A percentile compares a stretch with the other conserved stretches of the same genome.
phyloP scores from a whole-genome alignment of 805 yeast species.

The Ogataea zsoltii region DNA sequence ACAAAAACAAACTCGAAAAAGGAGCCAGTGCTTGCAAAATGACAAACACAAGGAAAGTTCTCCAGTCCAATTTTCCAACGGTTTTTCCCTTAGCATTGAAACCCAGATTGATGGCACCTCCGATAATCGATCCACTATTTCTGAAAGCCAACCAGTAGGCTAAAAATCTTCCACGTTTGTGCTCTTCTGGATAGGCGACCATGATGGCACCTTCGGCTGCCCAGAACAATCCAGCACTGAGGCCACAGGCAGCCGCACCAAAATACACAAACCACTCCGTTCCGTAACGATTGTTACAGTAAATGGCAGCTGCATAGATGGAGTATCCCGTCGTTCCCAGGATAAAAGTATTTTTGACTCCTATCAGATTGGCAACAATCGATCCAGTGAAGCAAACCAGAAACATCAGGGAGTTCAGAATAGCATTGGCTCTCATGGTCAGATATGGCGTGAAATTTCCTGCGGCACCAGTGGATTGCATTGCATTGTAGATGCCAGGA shows the following conservation, averaged over 20 bases:
- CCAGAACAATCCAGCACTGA: slow-evolving; percentile 29
- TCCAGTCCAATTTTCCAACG: slow-evolving; percentile 24
- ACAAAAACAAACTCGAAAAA: slow-evolving; percentile 19
- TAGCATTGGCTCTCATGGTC: neutral
- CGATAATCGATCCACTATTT: slow-evolving; percentile 28
- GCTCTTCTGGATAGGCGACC: slow-evolving; percentile 23
- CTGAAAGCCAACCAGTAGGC: slow-evolving; percentile 29
- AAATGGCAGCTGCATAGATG: slow-evolving; percentile 28
- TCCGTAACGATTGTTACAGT: slow-evolving; percentile 28
- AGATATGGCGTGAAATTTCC: slow-evolving; percentile 5
- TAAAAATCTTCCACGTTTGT: slow-evolving; percentile 26
- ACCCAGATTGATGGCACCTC: slow-evolving; percentile 24
- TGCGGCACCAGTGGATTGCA: slow-evolving; percentile 1
- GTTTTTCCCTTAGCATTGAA: slow-evolving; percentile 14
- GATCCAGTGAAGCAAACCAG: slow-evolving; percentile 21
- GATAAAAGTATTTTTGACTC: slow-evolving; percentile 17
- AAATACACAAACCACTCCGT: slow-evolving; percentile 25
- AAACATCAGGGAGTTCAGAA: slow-evolving; percentile 23
- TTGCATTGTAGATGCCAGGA: slow-evolving; percentile 1
- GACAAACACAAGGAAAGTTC: slow-evolving; percentile 26
- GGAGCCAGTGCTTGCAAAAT: slow-evolving; percentile 26
- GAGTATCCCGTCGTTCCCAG: slow-evolving; percentile 25
- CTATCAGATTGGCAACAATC: slow-evolving; percentile 20
- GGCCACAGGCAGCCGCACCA: slow-evolving; percentile 29
- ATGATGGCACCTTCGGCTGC: slow-evolving; percentile 30